Evolutionary conservation across 2,329 filamentous ascomycete species (phyloP).

Genomic region (Colletotrichum tropicicola): DNA sequence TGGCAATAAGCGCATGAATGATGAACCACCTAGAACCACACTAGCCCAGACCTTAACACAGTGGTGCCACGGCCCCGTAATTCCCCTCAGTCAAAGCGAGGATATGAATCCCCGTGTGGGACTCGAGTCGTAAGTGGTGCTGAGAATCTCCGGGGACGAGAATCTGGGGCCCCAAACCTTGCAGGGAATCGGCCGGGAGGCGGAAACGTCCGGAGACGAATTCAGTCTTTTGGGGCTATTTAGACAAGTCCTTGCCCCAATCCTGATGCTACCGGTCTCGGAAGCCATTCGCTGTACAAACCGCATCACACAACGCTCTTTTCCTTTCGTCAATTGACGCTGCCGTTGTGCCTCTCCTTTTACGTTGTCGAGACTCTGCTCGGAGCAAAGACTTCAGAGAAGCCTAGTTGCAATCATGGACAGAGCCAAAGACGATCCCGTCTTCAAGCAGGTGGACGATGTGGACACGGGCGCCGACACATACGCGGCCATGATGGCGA

Average conservation of each 20-base stretch:
- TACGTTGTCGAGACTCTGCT: too few species aligned
- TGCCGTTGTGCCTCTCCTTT: too few species aligned
- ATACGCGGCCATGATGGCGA: conserved; percentile 43
- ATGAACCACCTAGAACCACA: too few species aligned
- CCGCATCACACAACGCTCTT: not conserved
- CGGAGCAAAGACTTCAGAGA: not conserved
- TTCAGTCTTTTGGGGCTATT: not conserved
- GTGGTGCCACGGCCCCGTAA: conserved; percentile 9
- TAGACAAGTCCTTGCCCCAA: not conserved
- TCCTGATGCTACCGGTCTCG: not conserved
- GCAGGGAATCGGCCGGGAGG: not conserved
- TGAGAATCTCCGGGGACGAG: not conserved
- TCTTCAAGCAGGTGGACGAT: conserved; percentile 17
- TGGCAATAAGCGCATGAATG: not conserved
- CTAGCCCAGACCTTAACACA: not conserved
- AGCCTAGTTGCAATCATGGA: not conserved
- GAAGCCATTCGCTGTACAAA: not conserved
- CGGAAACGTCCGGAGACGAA: not conserved
- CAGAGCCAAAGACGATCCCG: not conserved
- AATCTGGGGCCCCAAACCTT: conserved; percentile 9
- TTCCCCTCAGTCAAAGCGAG: not conserved
- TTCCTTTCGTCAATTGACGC: too few species aligned
- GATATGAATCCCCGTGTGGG: conserved; percentile 17
- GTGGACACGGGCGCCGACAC: conserved; percentile 36
- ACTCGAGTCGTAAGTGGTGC: not conserved